Evolutionary conservation across 139 green algal genomes (phyloP), one percentile per base, ranked within the genome.

Genomic region (Chlorella sorokiniana): DNA sequence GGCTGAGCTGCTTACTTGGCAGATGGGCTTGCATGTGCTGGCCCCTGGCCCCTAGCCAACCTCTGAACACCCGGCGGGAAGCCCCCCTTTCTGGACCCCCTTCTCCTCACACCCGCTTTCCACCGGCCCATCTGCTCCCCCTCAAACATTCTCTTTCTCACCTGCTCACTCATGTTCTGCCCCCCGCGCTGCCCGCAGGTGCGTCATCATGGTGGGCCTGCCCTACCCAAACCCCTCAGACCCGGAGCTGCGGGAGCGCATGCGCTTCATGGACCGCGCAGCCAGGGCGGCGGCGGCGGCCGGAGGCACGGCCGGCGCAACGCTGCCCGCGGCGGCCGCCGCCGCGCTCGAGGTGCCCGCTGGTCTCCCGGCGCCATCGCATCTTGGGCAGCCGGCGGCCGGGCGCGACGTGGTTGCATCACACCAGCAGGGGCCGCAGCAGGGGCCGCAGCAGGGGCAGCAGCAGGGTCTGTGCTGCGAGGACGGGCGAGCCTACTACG

Each of bases 151-250:
- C 5, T n/a, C 51, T 40, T 8, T 69, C 23, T 20, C 23, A 14
- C 14, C 38, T 56, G 40, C 42, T 64, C 23, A 11, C 42, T 25
- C 3, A 22, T 71, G 41, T 75, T 31, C 48, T 45, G 65, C 65
- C 65, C 18, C 35, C 42, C 9, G n/a, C 18, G 14, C 16, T 11
- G 14, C 48, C 16, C 22, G 96, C 72, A 90, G 96, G 82, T 97
- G 94, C 80, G 95, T 98, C 31, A 89, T 98, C 18, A 88, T 99
- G 79, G 65, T 98, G 29, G 97, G 97, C 59, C 81, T 99, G 88
- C 97, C 97, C 4, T 99, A 97, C 88, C 93, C 97, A 52, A 98
- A 97, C 87, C 90, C 92, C 2, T 87, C 83, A 2, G 95, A 99
- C 83, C 91, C 91, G 0, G 97, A 99, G 88, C 92, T 99, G 7